These are phyloP conservation scores for Amanita polypyramis DNA, from an alignment of 768 basidiomycete species.

Conservation along the genomic window DNA sequence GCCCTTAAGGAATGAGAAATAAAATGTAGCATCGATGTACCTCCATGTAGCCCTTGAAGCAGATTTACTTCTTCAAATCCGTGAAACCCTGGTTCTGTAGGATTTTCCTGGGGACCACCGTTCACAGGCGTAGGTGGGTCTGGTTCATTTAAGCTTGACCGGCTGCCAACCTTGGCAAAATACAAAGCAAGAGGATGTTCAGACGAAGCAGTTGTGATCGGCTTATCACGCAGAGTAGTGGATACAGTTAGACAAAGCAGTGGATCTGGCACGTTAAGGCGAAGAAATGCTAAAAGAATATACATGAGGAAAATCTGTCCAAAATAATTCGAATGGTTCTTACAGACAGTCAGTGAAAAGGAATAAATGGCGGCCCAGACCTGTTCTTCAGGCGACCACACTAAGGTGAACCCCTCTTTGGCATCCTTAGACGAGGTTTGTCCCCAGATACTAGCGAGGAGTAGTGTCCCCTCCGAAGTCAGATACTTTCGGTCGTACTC, in stretches of 20 bases:
- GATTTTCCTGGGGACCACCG: conserved; percentile 17
- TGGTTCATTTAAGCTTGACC: conserved; percentile 23
- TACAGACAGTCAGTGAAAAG: conserved; percentile 71
- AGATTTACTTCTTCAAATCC: conserved; percentile 47
- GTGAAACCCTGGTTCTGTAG: conserved; percentile 28
- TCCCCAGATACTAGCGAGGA: conserved; percentile 71
- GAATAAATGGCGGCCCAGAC: conserved; percentile 77
- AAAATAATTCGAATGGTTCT: conserved; percentile 18
- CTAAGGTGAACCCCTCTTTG: conserved; percentile 48
- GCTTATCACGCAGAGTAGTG: conserved; percentile 79
- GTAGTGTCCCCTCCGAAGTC: conserved; percentile 63
- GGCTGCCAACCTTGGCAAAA: conserved; percentile 24
- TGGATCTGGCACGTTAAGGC: conserved; percentile 60
- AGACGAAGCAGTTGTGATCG: conserved; percentile 33
- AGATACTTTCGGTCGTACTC: conserved; percentile 71
- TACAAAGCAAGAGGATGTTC: conserved; percentile 34
- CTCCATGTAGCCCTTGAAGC: conserved; percentile 54
- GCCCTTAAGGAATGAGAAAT: not conserved
- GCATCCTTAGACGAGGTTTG: conserved; percentile 35
- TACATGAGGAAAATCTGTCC: conserved; percentile 8
- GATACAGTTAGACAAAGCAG: conserved; percentile 78
- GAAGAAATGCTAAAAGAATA: conserved; percentile 50
- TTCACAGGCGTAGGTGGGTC: conserved; percentile 22
- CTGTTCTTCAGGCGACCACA: conserved; percentile 51
- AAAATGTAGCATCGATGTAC: conserved; percentile 22